Conservation (phyloP, 1,284 basidiomycete species). For the Cryptococcus maquisensis region DNA sequence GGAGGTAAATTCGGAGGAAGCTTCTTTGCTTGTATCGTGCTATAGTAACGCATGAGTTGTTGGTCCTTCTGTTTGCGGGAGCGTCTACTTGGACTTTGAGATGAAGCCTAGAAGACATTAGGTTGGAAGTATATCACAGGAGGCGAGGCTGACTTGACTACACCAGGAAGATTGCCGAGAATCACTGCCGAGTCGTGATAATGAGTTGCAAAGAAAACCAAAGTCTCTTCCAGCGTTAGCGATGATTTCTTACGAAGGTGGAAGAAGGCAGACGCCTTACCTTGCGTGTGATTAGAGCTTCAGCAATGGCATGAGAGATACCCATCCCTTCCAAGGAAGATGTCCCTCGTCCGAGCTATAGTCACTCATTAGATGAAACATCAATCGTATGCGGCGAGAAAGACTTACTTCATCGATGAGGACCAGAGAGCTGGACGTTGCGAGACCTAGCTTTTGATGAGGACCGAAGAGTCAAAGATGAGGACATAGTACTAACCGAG, state of each 20-base stretch:
- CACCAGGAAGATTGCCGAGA: slow-evolving; percentile 31
- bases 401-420: slow-evolving; percentile 82
- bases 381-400: slow-evolving; percentile 2
- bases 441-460: slow-evolving; percentile 57
- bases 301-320: slow-evolving; percentile 86
- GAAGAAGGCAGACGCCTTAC: slow-evolving; percentile 48
- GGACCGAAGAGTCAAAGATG: not conserved
- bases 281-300: slow-evolving; percentile 70
- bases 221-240: slow-evolving; percentile 54
- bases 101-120: slow-evolving; percentile 60
- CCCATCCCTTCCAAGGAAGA: slow-evolving; percentile 81
- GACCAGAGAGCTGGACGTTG: slow-evolving; percentile 66
- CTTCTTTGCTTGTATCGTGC: slow-evolving; percentile 20
- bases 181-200: slow-evolving; percentile 43
- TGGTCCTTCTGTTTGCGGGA: too few relatives aligned
- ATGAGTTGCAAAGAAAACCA: slow-evolving; percentile 86
- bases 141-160: slow-evolving; percentile 17
- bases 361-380: not conserved
- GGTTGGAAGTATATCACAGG: not conserved
- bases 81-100: slow-evolving; percentile 66
- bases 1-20: slow-evolving; percentile 58
- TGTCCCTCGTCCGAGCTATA: slow-evolving; percentile 62
- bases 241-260: not conserved
- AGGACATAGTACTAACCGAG: slow-evolving; percentile 53
- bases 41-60: not conserved